These are phyloP conservation scores for Teratosphaeria destructans DNA, from an alignment of 2,329 filamentous ascomycete genomes.

Conservation along the genomic window DNA sequence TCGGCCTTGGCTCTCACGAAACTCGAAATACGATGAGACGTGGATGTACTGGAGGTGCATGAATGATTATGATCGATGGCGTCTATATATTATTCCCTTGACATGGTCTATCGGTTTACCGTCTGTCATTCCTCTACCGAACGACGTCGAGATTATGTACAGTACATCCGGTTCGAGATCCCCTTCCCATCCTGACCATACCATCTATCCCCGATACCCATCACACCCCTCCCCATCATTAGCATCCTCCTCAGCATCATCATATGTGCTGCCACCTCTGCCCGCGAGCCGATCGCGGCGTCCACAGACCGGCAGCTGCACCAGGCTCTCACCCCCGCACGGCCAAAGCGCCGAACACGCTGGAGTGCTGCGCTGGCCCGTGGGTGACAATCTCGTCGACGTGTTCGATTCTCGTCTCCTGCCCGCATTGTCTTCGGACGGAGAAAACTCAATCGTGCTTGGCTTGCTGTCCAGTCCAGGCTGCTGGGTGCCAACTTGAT, in stretches of 20 bases:
- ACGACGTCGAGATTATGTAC: no score
- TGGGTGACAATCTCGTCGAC: not conserved
- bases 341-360: not conserved
- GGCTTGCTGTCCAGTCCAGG: not conserved
- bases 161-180: no score
- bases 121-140: no score
- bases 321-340: not conserved
- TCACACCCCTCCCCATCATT: not conserved
- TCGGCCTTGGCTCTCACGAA: no score
- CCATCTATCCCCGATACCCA: not conserved
- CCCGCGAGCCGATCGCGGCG: not conserved
- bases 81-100: no score
- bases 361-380: not conserved
- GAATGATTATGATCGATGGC: no score
- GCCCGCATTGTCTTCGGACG: not conserved
- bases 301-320: not conserved
- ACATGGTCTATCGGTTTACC: no score
- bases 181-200: not conserved
- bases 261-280: not conserved
- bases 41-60: no score
- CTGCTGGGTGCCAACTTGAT: not conserved
- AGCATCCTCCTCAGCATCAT: not conserved
- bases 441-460: not conserved
- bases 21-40: no score
- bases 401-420: not conserved